Percentiles rank a stretch among this genome's conserved stretches.
phyloP scores from a whole-genome alignment of 148 eudicot genomes.

The Rhododendron ovatum region DNA sequence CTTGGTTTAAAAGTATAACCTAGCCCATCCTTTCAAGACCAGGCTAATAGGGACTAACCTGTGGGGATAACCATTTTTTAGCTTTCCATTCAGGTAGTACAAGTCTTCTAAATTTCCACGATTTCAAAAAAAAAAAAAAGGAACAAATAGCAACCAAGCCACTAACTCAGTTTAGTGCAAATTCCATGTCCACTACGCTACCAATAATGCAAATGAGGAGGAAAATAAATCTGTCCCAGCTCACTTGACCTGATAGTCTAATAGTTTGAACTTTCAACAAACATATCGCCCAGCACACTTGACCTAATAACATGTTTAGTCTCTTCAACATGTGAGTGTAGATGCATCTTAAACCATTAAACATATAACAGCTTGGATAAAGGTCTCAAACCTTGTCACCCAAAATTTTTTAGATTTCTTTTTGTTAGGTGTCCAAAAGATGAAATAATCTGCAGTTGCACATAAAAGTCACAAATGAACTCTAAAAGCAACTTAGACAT shows the following conservation, averaged over 20 bases:
- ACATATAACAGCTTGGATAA: neutral
- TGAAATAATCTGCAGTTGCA: neutral
- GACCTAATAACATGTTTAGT: neutral
- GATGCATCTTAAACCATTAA: neutral
- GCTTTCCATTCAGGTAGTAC: neutral
- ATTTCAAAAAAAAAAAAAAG: neutral
- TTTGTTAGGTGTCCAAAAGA: neutral
- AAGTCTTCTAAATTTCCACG: neutral
- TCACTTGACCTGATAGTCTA: neutral
- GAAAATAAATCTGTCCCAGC: neutral
- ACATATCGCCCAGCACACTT: neutral
- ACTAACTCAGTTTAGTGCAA: neutral
- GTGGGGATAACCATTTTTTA: neutral
- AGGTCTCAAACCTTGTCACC: neutral
- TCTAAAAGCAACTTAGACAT: neutral
- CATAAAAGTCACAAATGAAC: neutral
- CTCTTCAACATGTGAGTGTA: neutral
- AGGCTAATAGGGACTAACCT: neutral
- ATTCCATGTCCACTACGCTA: neutral
- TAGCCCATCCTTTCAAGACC: neutral
- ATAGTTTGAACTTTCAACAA: neutral
- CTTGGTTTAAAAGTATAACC: neutral
- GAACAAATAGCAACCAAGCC: neutral
- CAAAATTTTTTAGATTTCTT: neutral
- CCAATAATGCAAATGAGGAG: neutral